phyloP scores from a whole-genome alignment of 768 basidiomycete species.

The Tulasnella calospora region DNA sequence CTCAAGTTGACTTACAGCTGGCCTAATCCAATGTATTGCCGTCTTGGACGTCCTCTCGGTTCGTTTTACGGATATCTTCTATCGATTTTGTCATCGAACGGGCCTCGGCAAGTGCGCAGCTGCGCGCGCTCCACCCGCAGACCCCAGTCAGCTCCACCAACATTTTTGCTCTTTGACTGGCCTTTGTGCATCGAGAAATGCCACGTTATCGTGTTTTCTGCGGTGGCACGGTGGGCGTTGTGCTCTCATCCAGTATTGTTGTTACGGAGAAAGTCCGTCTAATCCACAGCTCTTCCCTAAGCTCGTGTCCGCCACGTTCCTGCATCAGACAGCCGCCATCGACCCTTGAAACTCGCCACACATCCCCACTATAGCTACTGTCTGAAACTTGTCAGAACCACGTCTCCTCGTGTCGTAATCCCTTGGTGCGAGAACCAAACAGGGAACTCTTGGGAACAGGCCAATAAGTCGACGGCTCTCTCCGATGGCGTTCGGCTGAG shows the following conservation, averaged over 20 bases:
- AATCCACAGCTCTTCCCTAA: not conserved
- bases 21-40: not conserved
- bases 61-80: not conserved
- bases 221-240: not conserved
- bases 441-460: not conserved
- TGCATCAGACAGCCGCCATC: not conserved
- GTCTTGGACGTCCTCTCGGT: not conserved
- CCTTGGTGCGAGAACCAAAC: not conserved
- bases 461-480: not conserved
- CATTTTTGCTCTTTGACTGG: not conserved
- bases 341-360: conserved; percentile 7
- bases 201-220: not conserved
- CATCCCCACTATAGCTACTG: not conserved
- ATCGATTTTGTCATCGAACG: not conserved
- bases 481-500: not conserved
- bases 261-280: conserved; percentile 11
- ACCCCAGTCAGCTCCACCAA: conserved; percentile 4
- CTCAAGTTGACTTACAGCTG: not conserved
- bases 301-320: conserved; percentile 4
- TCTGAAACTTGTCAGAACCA: conserved; percentile 1
- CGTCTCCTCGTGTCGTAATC: not conserved
- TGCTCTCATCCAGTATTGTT: conserved; percentile 4
- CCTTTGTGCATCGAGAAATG: not conserved
- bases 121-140: not conserved
- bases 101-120: not conserved